A percentile compares a stretch with the other conserved stretches of the same genome.
Conservation (phyloP, 495 filamentous ascomycete species). For the Pyrenula massariospora region DNA sequence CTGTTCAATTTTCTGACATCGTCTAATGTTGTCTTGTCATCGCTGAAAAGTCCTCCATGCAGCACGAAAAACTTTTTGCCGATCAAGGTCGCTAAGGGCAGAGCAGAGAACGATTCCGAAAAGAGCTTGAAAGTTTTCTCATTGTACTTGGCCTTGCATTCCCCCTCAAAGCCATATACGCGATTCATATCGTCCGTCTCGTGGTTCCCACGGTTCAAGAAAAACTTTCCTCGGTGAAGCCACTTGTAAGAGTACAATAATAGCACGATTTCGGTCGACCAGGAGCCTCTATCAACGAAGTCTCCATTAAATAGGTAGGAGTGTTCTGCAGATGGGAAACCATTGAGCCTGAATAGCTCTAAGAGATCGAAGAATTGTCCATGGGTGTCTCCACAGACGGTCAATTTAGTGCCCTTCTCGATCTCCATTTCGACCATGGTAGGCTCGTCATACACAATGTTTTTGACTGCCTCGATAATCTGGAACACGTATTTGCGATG, state of each 20-base stretch:
- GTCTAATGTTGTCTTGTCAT: conserved; percentile 84
- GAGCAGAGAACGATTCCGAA: conserved; percentile 92
- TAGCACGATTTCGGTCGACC: conserved; percentile 92
- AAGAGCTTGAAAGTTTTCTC: conserved; percentile 95
- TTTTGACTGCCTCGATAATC: conserved; percentile 80
- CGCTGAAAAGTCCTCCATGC: conserved; percentile 94
- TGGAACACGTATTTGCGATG: conserved; percentile 96
- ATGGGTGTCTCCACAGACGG: conserved; percentile 96
- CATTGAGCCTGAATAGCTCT: conserved; percentile 90
- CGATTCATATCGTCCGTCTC: conserved; percentile 99
- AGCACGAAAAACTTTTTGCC: conserved; percentile 86
- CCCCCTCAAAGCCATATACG: conserved; percentile 96
- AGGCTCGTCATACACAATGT: conserved; percentile 81
- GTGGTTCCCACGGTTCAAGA: conserved; percentile 97
- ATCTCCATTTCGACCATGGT: conserved; percentile 96
- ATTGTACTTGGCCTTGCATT: conserved; percentile 96
- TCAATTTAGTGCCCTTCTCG: conserved; percentile 62
- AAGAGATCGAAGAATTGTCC: conserved; percentile 98
- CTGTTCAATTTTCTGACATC: conserved; percentile 88
- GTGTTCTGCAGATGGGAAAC: conserved; percentile 70
- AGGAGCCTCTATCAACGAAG: conserved; percentile 94
- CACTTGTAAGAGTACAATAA: conserved; percentile 95
- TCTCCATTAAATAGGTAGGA: conserved; percentile 98
- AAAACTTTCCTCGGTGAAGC: conserved; percentile 77
- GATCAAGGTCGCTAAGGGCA: conserved; percentile 86